Evolutionary conservation across 2,329 filamentous ascomycete genomes (phyloP).

Genomic region (Gyromitra esculenta): DNA sequence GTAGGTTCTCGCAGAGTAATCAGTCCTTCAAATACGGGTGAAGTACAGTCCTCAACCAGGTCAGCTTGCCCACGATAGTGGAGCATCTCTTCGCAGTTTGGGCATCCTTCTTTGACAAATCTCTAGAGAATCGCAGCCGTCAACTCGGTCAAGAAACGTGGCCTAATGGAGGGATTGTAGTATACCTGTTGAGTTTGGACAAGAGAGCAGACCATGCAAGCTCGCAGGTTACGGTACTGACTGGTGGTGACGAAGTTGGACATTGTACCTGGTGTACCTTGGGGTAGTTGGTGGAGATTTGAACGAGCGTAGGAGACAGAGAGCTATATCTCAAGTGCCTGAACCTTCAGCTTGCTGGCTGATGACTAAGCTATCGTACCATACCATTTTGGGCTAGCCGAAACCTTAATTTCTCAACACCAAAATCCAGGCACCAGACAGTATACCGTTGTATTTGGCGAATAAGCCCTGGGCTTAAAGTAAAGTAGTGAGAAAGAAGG

Average conservation of each 20-base stretch:
- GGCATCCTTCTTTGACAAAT: constrained; percentile 87
- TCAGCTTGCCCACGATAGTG: constrained; percentile 82
- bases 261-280: constrained; percentile 30
- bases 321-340: constrained; percentile 18
- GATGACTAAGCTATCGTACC: constrained; percentile 17
- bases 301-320: not conserved
- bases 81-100: constrained; percentile 95
- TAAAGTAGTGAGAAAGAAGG: too few relatives aligned
- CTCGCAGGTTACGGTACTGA: constrained; percentile 86
- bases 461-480: too few relatives aligned
- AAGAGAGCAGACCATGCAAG: constrained; percentile 98
- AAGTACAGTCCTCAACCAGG: constrained; percentile 89
- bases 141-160: constrained; percentile 32
- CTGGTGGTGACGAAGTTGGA: constrained; percentile 75
- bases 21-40: constrained; percentile 92
- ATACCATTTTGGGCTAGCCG: not conserved
- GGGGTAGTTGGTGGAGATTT: constrained; percentile 22
- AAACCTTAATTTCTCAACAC: not conserved
- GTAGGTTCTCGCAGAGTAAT: constrained; percentile 85
- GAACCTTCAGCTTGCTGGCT: not conserved
- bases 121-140: constrained; percentile 66
- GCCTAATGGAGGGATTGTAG: constrained; percentile 36
- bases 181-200: constrained; percentile 79
- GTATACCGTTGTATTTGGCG: too few relatives aligned
- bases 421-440: not conserved